phyloP scores from a whole-genome alignment of 345 rosid genomes.

The Lepidium didymum region DNA sequence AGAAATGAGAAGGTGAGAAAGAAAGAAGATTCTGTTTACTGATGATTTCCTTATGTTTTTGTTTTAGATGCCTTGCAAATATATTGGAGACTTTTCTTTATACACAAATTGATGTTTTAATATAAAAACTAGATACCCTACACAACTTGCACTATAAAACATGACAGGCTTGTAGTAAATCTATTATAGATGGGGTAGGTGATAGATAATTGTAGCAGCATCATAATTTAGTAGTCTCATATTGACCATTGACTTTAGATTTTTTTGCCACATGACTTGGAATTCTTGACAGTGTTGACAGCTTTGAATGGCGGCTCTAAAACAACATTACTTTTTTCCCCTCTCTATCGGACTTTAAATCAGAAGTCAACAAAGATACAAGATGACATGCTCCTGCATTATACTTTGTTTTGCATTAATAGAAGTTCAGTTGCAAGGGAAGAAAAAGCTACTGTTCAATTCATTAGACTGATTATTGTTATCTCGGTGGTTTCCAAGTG shows the following conservation, averaged over 20 bases:
- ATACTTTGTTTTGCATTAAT: neutral
- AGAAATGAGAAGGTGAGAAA: neutral
- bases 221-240: conserved; percentile 4
- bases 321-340: neutral
- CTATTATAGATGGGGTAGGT: neutral
- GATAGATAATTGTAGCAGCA: neutral
- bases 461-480: neutral
- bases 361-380: neutral
- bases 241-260: conserved; percentile 16
- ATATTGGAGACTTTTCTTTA: neutral
- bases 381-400: neutral
- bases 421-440: neutral
- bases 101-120: neutral
- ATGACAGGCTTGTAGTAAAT: neutral
- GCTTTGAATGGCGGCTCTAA: neutral
- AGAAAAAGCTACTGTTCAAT: neutral
- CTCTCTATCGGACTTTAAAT: neutral
- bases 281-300: conserved; percentile 1
- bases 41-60: neutral
- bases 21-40: neutral
- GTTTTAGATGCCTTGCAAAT: neutral
- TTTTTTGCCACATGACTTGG: conserved; percentile 9
- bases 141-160: neutral
- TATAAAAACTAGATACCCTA: neutral
- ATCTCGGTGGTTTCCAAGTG: neutral